Evolutionary conservation across 768 basidiomycete species (phyloP), one percentile per base, ranked within the genome.

Genomic region (Leccinum sublutescens): DNA sequence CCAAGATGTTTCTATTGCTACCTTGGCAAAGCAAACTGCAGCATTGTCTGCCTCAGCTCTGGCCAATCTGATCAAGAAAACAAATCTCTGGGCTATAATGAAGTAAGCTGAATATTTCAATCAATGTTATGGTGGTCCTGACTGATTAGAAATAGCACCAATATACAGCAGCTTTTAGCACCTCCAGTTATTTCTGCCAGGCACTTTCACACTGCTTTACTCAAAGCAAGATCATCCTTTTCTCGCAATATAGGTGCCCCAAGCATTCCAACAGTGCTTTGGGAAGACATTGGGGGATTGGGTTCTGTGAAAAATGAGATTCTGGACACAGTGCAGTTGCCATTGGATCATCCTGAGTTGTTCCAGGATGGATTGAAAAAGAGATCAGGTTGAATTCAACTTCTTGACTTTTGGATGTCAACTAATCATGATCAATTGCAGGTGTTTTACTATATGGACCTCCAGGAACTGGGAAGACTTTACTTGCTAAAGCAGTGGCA

Each of bases 251-350:
- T 98, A 60, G 96, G 95, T n/a, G 93, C 94, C 25, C 97, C 97
- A 0, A 95, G 90, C 64, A 99, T 99, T 36, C 97, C 97, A 1
- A 89, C 82, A 62, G 95, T 99, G 1, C 83, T 89, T 0, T 99
- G 97, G 97, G 94, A 98, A 71, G 97, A 99, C 71, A 89, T 99
- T 12, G 97, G 97, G 27, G 97, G 97, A 4, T 77, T 99, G 11
- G 87, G 85, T 2, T 76, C 80, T 60, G 93, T 97, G 58, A 98
- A 98, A 71, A 74, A 84, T 38, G 96, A 98, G 65, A 98, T 99
- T 55, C 76, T 98, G 59, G 96, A 99, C 67, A 99, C 95, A 19
- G 91, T 98, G 48, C 94, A 97, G 68, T 78, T 98, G 3, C 95
- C 95, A 1, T 74, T 98, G 19, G 90, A 95, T 50, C 85, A 91